Base-by-base conservation (phyloP, 441 rosid species). In the Populus tomentosa region DNA sequence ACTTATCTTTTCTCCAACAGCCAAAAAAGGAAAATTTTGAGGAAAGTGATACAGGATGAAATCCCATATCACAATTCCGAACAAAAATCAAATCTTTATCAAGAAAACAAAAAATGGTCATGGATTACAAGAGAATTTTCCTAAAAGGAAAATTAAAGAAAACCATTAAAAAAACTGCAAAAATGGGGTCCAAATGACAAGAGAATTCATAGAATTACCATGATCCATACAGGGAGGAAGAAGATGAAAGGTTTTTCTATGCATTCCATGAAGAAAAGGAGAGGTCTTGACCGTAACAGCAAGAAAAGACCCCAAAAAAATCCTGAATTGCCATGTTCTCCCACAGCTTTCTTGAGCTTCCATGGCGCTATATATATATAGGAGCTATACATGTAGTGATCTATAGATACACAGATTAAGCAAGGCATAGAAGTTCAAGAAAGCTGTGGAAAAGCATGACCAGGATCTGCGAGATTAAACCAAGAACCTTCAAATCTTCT, bases 271-370 rank as follows among this genome's bases (percentile, higher is more conserved):
- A 30, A 30, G 32, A 3, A 30, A 30, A 30, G 35, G 26, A 53
- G 46, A 56, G 79, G 61, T 71, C 77, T 63, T 40, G 72, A 13
- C 46, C 24, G 9, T 26, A 24, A 21, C 7, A 28, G 67, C 9
- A 62, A 40, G 10, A 40, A 26, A 4, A 23, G 66, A 36, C 13
- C 21, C 23, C 36, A 65, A 26, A 42, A 61, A 86, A 88, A 80
- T 79, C 88, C 92, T 83, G 82, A 81, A 78, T 56, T 42, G 90
- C 83, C 94, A 90, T 90, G 85, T 80, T 80, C 71, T 91, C 92
- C 96, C 96, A 89, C 92, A 89, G 94, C 96, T 91, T 91, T 91
- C 96, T 91, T 91, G 96, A 90, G 85, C 96, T 90, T 81, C 73
- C 87, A 21, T 46, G 61, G 32, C 32, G 32, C 32, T 30, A 30